Percentiles rank a stretch among this genome's conserved stretches.
Evolutionary conservation across 2,329 filamentous ascomycete species (phyloP).

Genomic region (Fusarium vanettenii): DNA sequence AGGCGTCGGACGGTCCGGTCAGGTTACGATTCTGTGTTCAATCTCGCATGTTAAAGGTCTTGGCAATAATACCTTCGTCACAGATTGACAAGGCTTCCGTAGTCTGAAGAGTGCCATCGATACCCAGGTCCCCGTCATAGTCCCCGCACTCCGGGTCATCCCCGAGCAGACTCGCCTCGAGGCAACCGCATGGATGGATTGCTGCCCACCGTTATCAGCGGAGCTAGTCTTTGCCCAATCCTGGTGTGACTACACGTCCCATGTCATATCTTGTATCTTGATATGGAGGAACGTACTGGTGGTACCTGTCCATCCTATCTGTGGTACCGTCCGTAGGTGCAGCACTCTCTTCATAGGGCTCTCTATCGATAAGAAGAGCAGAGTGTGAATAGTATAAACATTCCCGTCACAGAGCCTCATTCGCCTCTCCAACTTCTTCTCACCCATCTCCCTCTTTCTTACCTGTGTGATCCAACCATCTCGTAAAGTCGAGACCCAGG

Average conservation of each 20-base stretch:
- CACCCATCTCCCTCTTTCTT: background rate
- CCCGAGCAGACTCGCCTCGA: background rate
- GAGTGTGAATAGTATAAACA: background rate
- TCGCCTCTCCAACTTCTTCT: background rate
- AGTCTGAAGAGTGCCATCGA: background rate
- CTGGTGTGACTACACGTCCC: slow-evolving; percentile 5
- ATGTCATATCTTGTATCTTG: slow-evolving; percentile 15
- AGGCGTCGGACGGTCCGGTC: background rate
- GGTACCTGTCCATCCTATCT: background rate
- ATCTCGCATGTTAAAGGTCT: background rate
- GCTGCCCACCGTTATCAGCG: slow-evolving; percentile 21
- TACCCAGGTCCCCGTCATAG: background rate
- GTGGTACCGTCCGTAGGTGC: background rate
- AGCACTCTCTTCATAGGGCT: background rate
- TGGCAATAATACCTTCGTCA: background rate
- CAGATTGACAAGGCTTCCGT: background rate
- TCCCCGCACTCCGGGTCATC: slow-evolving; percentile 4
- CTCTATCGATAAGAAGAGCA: background rate
- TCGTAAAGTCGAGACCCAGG: slow-evolving; percentile 6
- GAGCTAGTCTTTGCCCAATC: slow-evolving; percentile 1
- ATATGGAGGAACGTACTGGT: background rate
- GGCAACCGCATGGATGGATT: background rate
- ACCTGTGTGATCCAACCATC: background rate
- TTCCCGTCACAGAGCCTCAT: background rate
- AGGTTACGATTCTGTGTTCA: background rate